Conservation (phyloP, 2,329 filamentous ascomycete genomes). For the Laburnicola sp. region DNA sequence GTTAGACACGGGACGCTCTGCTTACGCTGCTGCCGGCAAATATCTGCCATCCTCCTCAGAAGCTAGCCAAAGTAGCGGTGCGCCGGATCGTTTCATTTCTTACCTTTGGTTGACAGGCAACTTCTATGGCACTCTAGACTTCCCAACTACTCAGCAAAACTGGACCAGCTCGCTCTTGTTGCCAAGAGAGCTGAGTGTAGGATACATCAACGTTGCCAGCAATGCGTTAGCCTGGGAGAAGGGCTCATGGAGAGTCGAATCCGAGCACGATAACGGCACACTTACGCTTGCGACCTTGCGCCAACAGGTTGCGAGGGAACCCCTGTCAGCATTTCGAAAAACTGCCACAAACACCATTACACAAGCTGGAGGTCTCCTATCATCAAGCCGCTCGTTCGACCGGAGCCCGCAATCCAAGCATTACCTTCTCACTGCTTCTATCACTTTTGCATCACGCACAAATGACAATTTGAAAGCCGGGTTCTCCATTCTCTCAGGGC, state of each 20-base stretch:
- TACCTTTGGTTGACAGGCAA: slow-evolving; percentile 52
- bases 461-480: slow-evolving; percentile 45
- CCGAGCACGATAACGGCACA: slow-evolving; percentile 34
- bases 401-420: slow-evolving; percentile 43
- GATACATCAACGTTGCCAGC: slow-evolving; percentile 49
- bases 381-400: slow-evolving; percentile 17
- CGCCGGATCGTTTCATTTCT: slow-evolving; percentile 48
- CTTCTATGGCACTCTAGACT: slow-evolving; percentile 45
- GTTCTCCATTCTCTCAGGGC: slow-evolving; percentile 48
- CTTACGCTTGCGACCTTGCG: slow-evolving; percentile 45
- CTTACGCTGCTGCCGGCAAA: slow-evolving; percentile 52
- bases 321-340: slow-evolving; percentile 37
- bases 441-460: slow-evolving; percentile 45
- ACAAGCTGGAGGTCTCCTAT: slow-evolving; percentile 12
- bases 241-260: slow-evolving; percentile 46
- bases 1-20: slow-evolving; percentile 48
- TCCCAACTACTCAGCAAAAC: slow-evolving; percentile 49
- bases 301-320: slow-evolving; percentile 47
- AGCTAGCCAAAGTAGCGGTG: slow-evolving; percentile 44
- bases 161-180: slow-evolving; percentile 52
- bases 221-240: slow-evolving; percentile 47
- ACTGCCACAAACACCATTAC: slow-evolving; percentile 25
- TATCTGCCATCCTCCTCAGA: slow-evolving; percentile 44
- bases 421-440: slow-evolving; percentile 44
- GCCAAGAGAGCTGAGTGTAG: slow-evolving; percentile 49